Evolutionary conservation across 129 eudicot species (phyloP), one percentile per base, ranked within the genome.

Genomic region (Oenanthe sinensis): DNA sequence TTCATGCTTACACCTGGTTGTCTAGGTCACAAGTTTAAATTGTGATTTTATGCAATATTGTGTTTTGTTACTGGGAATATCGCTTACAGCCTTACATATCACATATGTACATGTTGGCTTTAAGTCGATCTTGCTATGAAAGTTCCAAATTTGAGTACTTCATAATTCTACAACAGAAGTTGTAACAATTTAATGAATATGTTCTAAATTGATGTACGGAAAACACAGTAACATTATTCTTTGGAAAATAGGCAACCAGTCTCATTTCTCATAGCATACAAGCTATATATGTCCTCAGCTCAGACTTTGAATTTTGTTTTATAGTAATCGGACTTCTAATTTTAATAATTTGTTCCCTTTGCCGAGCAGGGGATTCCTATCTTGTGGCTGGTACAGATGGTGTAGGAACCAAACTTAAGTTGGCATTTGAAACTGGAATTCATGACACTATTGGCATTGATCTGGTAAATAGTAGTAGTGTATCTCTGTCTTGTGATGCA

Each of bases 341-440:
- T 44, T 36, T 77, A 47, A 75, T 47, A 16, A 48, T 45, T 39
- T 62, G 5, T 28, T 54, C 6, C 36, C 43, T 48, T 67, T 81
- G 16, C 16, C 40, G n/a, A 77, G 45, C 92, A 95, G 98, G 98
- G 78, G 96, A 90, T 87, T 95, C 97, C 26, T 95, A 95, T 86
- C 94, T 95, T 80, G 98, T 95, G 62, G 98, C 98, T 47, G 97
- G 98, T 70, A 95, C 98, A 9, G 98, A 95, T 92, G 98, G 98
- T 47, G 98, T 95, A 42, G 98, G 98, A 79, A 95, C 98, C 14
- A 95, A 95, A 83, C 97, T 95, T 44, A 95, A 95, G 88, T 84
- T 95, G 70, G 98, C 98, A 73, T 95, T 91, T 79, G 98, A 94
- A 80, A 89, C 97, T 42, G 94, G 91, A 83, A 91, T 91, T 74